These are phyloP conservation scores for Candida vaughaniae DNA, from an alignment of 805 yeast species.

Conservation along the genomic window DNA sequence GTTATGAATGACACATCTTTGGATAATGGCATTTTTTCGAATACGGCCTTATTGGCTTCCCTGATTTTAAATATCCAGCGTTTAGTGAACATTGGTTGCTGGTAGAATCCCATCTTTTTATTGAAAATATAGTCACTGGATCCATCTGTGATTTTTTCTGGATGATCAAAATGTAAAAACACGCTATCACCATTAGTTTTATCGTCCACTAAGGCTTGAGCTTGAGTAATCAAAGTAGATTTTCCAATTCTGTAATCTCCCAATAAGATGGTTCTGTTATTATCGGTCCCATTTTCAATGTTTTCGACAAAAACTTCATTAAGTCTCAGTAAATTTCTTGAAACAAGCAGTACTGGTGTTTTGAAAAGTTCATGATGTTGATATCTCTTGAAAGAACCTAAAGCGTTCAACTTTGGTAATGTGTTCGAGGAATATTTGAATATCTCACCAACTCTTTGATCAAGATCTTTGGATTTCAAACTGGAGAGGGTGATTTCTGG, in stretches of 20 bases:
- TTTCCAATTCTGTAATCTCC: conserved; percentile 83
- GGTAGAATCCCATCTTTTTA: conserved; percentile 47
- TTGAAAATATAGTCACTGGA: conserved; percentile 64
- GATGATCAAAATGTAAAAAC: conserved; percentile 63
- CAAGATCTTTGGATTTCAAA: conserved; percentile 10
- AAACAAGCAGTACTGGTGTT: conserved; percentile 58
- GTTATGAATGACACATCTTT: conserved; percentile 31
- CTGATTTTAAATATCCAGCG: conserved; percentile 52
- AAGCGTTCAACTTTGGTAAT: conserved; percentile 43
- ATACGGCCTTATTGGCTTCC: conserved; percentile 32
- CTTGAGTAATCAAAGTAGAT: conserved; percentile 68
- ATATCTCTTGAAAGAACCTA: conserved; percentile 65
- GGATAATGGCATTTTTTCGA: conserved; percentile 34
- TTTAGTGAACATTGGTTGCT: conserved; percentile 77
- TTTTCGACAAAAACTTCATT: conserved; percentile 30
- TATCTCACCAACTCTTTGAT: conserved; percentile 13
- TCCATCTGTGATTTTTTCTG: conserved; percentile 67
- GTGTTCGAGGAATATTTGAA: conserved; percentile 40
- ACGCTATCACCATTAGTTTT: conserved; percentile 37
- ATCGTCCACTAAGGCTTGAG: conserved; percentile 53
- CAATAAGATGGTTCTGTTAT: conserved; percentile 53
- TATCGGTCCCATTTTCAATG: conserved; percentile 26
- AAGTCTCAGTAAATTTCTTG: conserved; percentile 45
- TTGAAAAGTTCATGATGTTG: conserved; percentile 69
- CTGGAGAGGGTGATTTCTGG: conserved; percentile 16